These are phyloP conservation scores for Debaryomyces castellii DNA, from an alignment of 805 yeast species.

Conservation along the genomic window DNA sequence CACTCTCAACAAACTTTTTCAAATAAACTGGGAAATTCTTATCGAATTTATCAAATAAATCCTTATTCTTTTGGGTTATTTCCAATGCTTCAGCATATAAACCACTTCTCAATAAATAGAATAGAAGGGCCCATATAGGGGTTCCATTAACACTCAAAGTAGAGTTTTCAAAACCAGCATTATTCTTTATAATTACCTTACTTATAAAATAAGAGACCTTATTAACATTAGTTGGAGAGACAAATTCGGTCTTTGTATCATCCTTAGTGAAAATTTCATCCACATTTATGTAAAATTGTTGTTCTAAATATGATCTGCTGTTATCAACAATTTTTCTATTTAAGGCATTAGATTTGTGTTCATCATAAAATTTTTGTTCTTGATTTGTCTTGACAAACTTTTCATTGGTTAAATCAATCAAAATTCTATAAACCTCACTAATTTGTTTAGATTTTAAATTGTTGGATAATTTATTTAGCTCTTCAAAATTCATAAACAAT, in stretches of 20 bases:
- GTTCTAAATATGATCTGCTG: slow-evolving; percentile 63
- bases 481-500: slow-evolving; percentile 58
- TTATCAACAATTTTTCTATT: slow-evolving; percentile 47
- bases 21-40: slow-evolving; percentile 79
- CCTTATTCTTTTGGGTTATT: slow-evolving; percentile 60
- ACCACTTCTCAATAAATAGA: slow-evolving; percentile 84
- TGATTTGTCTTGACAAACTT: slow-evolving; percentile 31
- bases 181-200: slow-evolving; percentile 33
- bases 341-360: slow-evolving; percentile 17
- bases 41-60: slow-evolving; percentile 80
- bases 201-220: slow-evolving; percentile 63
- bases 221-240: slow-evolving; percentile 64
- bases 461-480: slow-evolving; percentile 54
- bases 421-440: slow-evolving; percentile 70
- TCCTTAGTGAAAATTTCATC: slow-evolving; percentile 67
- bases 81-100: slow-evolving; percentile 74
- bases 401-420: slow-evolving; percentile 48
- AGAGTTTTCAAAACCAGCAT: slow-evolving; percentile 24
- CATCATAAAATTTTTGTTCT: slow-evolving; percentile 31
- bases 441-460: slow-evolving; percentile 71
- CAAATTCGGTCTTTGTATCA: slow-evolving; percentile 28
- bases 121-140: slow-evolving; percentile 94
- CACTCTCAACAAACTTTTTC: slow-evolving; percentile 58
- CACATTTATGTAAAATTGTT: slow-evolving; percentile 74
- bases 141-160: slow-evolving; percentile 63